Base-by-base conservation (phyloP, 2,329 filamentous ascomycete genomes). In the Pseudocercospora ulei region DNA sequence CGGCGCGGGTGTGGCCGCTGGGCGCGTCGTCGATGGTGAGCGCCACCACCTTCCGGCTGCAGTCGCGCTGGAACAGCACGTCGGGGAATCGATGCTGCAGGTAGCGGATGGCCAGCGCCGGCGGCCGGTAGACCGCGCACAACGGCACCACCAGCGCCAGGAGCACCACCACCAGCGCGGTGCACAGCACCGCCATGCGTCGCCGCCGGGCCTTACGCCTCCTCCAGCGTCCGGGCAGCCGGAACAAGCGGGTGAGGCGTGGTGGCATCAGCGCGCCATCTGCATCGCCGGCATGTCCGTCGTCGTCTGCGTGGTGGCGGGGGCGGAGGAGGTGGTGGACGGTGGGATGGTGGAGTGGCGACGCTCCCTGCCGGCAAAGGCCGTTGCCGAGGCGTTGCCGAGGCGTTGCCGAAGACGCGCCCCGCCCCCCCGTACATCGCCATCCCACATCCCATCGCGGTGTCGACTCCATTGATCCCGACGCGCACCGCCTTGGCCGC, bases 21-120 rank as follows among this genome's bases (percentile, higher is more conserved):
- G 86, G 86, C 17, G 78, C 81, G 62, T 94, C 86, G 65, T 94
- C 86, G 54, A 94, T 80, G 1, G 84, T 93, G 24, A 95, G 69
- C 0, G 83, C 86, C 11, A 94, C 69, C 16, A 88, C 63, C 55
- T 79, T 82, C 31, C 73, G 64, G 5, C 63, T 52, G 1, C 71
- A 69, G 0, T 66, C 60, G 17, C 82, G 70, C 49, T 82, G 78
- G 69, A 81, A 93, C 8, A 93, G 69, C 3, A 92, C 80, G 52
- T 86, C 78, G 1, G 83, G 82, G 71, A 81, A 87, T 46, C 72
- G 75, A 50, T 65, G 65, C 53, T 78, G 72, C 43, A 92, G 74
- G 65, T 80, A 80, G 41, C 67, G 64, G 56, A 93, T 80, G 22
- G 93, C 62, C 29, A 72, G 61, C n/a, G 61, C 62, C 0, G 86